A percentile compares a stretch with the other conserved stretches of the same genome.
Evolutionary conservation across 1,139 yeast genomes (phyloP).

Genomic region (Yamadazyma buinensis): DNA sequence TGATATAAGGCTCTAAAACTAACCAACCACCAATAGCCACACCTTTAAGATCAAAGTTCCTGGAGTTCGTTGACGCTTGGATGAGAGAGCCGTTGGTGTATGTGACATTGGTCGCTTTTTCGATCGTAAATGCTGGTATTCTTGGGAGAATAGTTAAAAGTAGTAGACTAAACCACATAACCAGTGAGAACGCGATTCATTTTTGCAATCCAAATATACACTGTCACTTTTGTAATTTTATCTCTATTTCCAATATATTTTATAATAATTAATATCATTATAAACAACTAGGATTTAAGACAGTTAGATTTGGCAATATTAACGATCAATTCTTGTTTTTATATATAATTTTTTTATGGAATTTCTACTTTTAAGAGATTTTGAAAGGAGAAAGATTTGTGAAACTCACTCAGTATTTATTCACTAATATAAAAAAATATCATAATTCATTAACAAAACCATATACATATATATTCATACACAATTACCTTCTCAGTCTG

Average conservation of each 20-base stretch:
- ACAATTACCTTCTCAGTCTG: neutral
- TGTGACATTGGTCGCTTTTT: neutral
- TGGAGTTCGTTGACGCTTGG: slow-evolving; percentile 9
- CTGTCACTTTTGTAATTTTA: too few relatives aligned
- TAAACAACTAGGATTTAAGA: too few relatives aligned
- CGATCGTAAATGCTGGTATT: neutral
- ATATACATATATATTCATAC: neutral
- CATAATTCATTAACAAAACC: neutral
- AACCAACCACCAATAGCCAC: slow-evolving; percentile 93
- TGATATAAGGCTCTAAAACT: slow-evolving; percentile 78
- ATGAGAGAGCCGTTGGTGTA: neutral
- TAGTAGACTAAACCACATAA: neutral
- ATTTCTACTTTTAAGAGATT: too few relatives aligned
- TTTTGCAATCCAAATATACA: neutral
- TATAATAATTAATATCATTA: too few relatives aligned
- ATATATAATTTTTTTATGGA: too few relatives aligned
- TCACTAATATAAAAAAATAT: neutral
- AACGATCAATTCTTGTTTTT: too few relatives aligned
- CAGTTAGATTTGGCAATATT: too few relatives aligned
- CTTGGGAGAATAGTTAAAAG: neutral
- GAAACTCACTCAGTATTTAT: neutral
- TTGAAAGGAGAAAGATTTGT: too few relatives aligned
- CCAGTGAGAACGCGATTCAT: neutral
- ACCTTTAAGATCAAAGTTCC: slow-evolving; percentile 43
- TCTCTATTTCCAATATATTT: too few relatives aligned